Evolutionary conservation across 352 stramenopile genomes (phyloP).

Genomic region (Globisporangium ultimum): DNA sequence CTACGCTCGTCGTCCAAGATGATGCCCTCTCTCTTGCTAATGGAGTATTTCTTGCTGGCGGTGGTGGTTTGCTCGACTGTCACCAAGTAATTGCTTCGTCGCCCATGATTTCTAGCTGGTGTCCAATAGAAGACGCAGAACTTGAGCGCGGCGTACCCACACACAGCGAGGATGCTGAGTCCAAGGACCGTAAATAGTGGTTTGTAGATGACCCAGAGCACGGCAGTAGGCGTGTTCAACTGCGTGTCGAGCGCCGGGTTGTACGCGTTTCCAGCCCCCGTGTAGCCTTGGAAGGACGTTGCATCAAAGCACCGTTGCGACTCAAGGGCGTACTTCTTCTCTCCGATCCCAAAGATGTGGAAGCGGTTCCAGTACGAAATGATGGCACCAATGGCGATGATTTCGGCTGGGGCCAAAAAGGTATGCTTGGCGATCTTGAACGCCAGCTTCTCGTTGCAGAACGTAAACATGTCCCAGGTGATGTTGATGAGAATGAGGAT

Average conservation of each 20-base stretch:
- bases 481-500: slow-evolving; percentile 31
- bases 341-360: slow-evolving; percentile 7
- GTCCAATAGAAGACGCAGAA: slow-evolving; percentile 4
- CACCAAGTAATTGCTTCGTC: slow-evolving; percentile 3
- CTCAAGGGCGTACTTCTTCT: slow-evolving; percentile 6
- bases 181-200: slow-evolving; percentile 11
- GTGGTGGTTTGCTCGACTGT: not conserved
- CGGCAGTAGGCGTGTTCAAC: slow-evolving; percentile 6
- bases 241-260: slow-evolving; percentile 7
- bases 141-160: slow-evolving; percentile 11
- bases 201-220: slow-evolving; percentile 18
- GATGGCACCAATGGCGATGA: slow-evolving; percentile 18
- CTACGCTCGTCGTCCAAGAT: too few species aligned
- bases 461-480: slow-evolving; percentile 28
- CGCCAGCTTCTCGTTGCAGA: slow-evolving; percentile 22
- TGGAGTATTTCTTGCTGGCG: not conserved
- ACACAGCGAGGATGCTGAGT: slow-evolving; percentile 17
- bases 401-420: slow-evolving; percentile 27
- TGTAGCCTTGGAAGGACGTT: slow-evolving; percentile 14
- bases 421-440: slow-evolving; percentile 24
- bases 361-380: slow-evolving; percentile 8
- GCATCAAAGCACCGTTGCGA: slow-evolving; percentile 16
- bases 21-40: not conserved
- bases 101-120: slow-evolving; percentile 6
- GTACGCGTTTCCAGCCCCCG: slow-evolving; percentile 22